Base-by-base conservation (phyloP, 495 filamentous ascomycete species). In the Usnea hakonensis region DNA sequence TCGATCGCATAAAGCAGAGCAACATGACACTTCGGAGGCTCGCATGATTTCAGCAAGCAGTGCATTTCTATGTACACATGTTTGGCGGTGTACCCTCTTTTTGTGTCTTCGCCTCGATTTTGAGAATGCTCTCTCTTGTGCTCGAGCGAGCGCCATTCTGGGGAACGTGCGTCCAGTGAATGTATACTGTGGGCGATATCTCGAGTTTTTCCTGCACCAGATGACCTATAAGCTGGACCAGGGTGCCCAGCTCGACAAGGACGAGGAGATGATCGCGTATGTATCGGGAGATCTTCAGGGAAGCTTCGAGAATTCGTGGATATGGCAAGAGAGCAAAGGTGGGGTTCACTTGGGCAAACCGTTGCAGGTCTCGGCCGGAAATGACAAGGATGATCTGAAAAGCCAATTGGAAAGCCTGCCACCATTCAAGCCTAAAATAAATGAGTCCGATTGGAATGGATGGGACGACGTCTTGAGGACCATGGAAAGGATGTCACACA, bases 221-320 rank as follows among this genome's bases (percentile, higher is more conserved):
- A 74, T 97, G 3, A 65, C 81, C 19, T 78, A 81, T 17, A 88
- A 80, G 5, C 41, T 80, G 23, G 77, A 84, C 48, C 80, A 82
- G 19, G 76, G 79, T 9, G 69, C 69, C 2, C 69, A 81, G 19
- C 70, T 91, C 4, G 78, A 90, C n/a, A 74, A 80, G 23, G 94
- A 98, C 71, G 94, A 97, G 65, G 94, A 96, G 72, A 85, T 98
- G 71, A 76, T 97, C 38, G 89, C 86, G 2, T 95, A 96, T 70
- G 86, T 89, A 2, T 93, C 89, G 28, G 90, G 87, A 0, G 94
- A 98, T 72, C 82, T 96, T 73, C 94, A 97, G 72, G 90, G 88
- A n/a, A 82, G 81, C 44, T 77, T 78, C 8, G 89, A 94, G 28
- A 86, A 83, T 30, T 84, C 85, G 33, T 97, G 93, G 93, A 82